Evolutionary conservation across 257 asterid genomes (phyloP).

Genomic region (Nemophila menziesii): DNA sequence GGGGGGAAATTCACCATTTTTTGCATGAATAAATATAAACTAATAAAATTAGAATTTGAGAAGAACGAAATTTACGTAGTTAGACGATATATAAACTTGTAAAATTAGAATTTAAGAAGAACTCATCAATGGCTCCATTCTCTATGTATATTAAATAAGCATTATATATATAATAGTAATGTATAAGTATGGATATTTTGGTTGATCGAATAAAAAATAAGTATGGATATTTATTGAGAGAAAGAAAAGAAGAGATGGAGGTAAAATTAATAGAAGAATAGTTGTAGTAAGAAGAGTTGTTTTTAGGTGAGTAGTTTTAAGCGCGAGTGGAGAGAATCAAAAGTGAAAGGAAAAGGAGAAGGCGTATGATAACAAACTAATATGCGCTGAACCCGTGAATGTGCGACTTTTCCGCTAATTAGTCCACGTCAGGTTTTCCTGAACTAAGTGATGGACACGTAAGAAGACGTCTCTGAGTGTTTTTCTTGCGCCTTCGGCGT

Average conservation of each 20-base stretch:
- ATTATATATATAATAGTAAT: not conserved
- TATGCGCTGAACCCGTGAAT: not conserved
- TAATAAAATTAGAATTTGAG: too few species aligned
- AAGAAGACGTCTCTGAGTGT: not conserved
- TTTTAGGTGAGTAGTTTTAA: constrained; percentile 12
- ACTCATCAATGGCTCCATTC: not conserved
- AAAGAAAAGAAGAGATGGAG: constrained; percentile 1
- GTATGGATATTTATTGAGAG: not conserved
- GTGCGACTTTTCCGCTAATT: not conserved
- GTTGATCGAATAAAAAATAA: constrained; percentile 3
- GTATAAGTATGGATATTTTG: not conserved
- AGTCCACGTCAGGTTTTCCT: not conserved
- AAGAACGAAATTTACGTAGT: not conserved
- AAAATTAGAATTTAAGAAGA: too few species aligned
- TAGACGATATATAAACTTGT: too few species aligned
- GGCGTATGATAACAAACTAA: not conserved
- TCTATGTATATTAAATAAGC: not conserved
- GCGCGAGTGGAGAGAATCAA: constrained; percentile 4
- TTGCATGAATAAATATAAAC: too few species aligned
- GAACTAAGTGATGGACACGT: not conserved
- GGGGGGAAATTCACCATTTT: not conserved
- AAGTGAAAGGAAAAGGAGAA: not conserved
- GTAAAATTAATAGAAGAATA: not conserved
- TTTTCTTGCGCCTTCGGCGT: not conserved
- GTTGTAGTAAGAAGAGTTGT: not conserved